Evolutionary conservation across 495 filamentous ascomycete species (phyloP), one percentile per base, ranked within the genome.

Genomic region (Penicillium argentinense): DNA sequence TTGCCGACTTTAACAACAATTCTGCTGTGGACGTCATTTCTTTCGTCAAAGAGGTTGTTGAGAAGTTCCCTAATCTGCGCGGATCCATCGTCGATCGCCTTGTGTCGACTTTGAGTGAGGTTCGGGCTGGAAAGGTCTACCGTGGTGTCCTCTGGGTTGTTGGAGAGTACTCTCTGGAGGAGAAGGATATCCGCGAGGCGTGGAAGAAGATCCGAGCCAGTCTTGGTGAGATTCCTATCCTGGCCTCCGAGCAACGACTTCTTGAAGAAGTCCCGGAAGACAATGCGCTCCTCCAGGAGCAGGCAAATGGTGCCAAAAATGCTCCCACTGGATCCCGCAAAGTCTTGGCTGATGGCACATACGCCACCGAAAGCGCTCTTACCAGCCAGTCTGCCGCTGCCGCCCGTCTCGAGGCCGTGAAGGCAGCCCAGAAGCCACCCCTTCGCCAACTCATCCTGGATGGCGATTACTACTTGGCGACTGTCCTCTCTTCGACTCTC

Each of bases 1-100:
- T 99, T 63, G 89, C 87, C 43, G 95, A 99, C 64, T 97, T 97
- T 68, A 97, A 93, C 77, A 96, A 90, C 59, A 86, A 89, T 32
- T 95, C 91, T 2, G 93, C 95, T 2, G 89, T 99, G 21, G 95
- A 99, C 71, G 91, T 99, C 9, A 97, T 99, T 57, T 87, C 88
- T 14, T 99, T 99, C 53, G 91, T 97, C 36, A 99, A 99, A 68
- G 95, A 99, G 61, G 95, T 99, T 5, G 95, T 97, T 3, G 95
- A 99, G 73, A 96, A 93, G 62, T 99, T 97, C 77, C 92, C 95
- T 14, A 82, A 89, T 46, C 77, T 99, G 38, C 84, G 95, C 30
- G 77, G 82, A 13, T 84, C 88, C 1, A 96, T 99, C 55, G 83
- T 97, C 4, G 81, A 87, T 51, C 84, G 92, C 33, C 75, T 99